Conservation (phyloP, 148 eudicot genomes). For the Silene latifolia region DNA sequence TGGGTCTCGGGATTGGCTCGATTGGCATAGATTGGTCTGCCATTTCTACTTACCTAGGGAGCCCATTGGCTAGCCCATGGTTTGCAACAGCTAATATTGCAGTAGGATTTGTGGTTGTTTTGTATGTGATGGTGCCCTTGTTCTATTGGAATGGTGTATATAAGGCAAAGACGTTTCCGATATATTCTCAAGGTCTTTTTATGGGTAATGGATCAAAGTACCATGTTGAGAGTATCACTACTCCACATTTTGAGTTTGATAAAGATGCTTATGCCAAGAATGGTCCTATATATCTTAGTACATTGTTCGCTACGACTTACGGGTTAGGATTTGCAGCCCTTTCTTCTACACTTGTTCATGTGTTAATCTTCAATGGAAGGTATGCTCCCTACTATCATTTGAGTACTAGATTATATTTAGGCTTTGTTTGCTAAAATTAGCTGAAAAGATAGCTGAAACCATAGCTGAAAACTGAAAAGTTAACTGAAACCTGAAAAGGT, state of each 20-base stretch:
- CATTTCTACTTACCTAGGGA: constrained; percentile 69
- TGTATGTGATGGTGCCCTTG: constrained; percentile 64
- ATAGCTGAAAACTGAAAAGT: too few relatives aligned
- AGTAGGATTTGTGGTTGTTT: constrained; percentile 51
- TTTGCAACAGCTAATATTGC: constrained; percentile 89
- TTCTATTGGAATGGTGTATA: constrained; percentile 57
- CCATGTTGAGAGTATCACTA: constrained; percentile 60
- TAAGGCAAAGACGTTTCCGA: constrained; percentile 74
- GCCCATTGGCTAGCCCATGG: constrained; percentile 98
- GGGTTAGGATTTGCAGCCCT: constrained; percentile 70
- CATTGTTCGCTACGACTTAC: constrained; percentile 64
- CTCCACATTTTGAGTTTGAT: constrained; percentile 48
- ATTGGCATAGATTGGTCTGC: constrained; percentile 85
- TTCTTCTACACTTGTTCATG: constrained; percentile 62
- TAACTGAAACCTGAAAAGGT: too few relatives aligned
- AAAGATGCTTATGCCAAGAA: constrained; percentile 36
- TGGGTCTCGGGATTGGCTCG: constrained; percentile 74
- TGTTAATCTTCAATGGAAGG: constrained; percentile 61
- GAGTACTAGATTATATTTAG: too few relatives aligned
- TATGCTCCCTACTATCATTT: constrained; percentile 15
- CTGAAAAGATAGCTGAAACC: too few relatives aligned
- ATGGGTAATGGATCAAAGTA: constrained; percentile 53
- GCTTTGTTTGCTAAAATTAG: too few relatives aligned
- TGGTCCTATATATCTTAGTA: constrained; percentile 55
- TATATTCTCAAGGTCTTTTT: constrained; percentile 64